Base-by-base conservation (phyloP, 2,329 filamentous ascomycete species). In the Colletotrichum cuscutae region DNA sequence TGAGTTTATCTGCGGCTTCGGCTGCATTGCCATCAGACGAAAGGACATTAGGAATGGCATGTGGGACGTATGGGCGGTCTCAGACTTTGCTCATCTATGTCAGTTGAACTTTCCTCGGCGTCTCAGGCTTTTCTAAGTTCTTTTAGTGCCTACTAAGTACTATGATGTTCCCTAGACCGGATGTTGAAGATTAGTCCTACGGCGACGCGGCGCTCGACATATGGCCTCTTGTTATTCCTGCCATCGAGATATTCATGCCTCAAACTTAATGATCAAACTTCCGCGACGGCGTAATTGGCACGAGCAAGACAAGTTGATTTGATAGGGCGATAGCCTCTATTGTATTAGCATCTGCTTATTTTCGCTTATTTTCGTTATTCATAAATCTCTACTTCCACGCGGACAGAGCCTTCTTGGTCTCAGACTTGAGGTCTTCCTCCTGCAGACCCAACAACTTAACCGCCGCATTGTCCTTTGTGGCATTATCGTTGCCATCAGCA, bases 361-460 rank as follows among this genome's bases (percentile, higher is more conserved):
- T 32, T 63, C 15, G 9, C 3, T 19, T 24, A 19, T 3, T 24
- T 32, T 63, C 15, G 49, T 53, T 11, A 19, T 1, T 19, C 60
- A 35, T 24, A 2, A 9, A 11, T 13, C 5, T 42, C 46, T 22
- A 65, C 19, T 26, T 58, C 63, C 52, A 46, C 1, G n/a, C 24
- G 28, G 59, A 13, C n/a, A 73, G 37, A 24, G 67, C 71, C 52
- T 70, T 71, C 32, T 66, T 65, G 4, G 52, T 58, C 37, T 60
- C 60, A 1, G 60, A 22, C 52, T 30, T 62, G n/a, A 73, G 13
- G 32, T 76, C 75, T 24, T 73, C 61, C 28, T 71, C 66, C 26
- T 64, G 28, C 15, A 76, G 65, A 15, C 68, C 74, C 24, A 76
- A 49, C 1, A 72, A 30, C 2, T 24, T 65, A 24, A 75, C 68